Percentiles rank a stretch among this genome's conserved stretches.
These are phyloP conservation scores for Solanum paucissectum DNA, from an alignment of 257 asterid genomes.

Conservation along the genomic window DNA sequence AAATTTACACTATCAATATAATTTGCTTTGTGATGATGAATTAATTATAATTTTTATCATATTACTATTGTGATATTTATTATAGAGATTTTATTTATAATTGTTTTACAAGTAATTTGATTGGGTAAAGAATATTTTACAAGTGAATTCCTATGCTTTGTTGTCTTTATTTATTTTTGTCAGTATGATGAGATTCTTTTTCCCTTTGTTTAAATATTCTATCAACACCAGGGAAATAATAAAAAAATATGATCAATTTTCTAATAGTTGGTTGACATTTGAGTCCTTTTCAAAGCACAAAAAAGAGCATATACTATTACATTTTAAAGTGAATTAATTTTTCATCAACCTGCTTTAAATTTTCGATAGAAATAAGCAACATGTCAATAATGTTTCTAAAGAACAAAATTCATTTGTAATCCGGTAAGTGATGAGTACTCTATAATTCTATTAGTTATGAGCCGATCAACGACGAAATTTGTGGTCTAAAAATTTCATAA, in stretches of 20 bases:
- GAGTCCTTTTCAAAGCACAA: slow-evolving; percentile 3
- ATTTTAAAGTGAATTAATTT: neutral
- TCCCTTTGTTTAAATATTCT: neutral
- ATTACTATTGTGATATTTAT: neutral
- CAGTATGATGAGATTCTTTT: neutral
- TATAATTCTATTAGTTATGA: neutral
- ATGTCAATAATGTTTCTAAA: no score
- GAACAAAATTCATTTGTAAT: no score
- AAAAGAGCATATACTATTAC: neutral
- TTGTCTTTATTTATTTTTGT: neutral
- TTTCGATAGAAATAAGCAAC: neutral
- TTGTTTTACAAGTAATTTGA: neutral
- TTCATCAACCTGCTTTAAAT: neutral
- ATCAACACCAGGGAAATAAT: neutral
- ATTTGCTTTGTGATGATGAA: neutral
- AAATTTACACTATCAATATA: neutral
- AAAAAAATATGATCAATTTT: neutral
- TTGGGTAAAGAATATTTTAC: neutral
- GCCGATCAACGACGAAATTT: no score
- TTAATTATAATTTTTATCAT: neutral
- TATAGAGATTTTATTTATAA: neutral
- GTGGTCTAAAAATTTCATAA: no score
- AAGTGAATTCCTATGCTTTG: neutral
- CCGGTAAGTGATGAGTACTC: neutral
- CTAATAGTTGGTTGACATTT: slow-evolving; percentile 8